Evolutionary conservation across 2,329 filamentous ascomycete genomes (phyloP).

Genomic region (Ophiocordyceps australis): DNA sequence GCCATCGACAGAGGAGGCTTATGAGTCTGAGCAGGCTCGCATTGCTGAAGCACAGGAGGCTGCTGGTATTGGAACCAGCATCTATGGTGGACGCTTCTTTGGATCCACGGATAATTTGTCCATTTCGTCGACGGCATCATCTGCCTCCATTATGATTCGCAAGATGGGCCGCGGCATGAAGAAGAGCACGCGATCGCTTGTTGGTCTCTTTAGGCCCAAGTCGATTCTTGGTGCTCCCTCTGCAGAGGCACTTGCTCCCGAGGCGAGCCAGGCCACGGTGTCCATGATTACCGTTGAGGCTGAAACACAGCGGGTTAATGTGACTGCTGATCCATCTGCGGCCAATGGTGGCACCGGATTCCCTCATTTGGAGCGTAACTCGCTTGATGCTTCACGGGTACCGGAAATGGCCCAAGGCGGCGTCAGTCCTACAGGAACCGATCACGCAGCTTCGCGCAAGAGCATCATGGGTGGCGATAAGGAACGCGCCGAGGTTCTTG

Average conservation of each 20-base stretch:
- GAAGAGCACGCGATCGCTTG: slow-evolving; percentile 76
- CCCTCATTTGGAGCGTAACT: slow-evolving; percentile 70
- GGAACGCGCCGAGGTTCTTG: slow-evolving; percentile 80
- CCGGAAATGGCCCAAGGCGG: slow-evolving; percentile 28
- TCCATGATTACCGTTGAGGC: slow-evolving; percentile 95
- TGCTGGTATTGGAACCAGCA: slow-evolving; percentile 76
- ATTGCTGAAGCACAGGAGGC: slow-evolving; percentile 90
- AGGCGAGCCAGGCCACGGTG: slow-evolving; percentile 64
- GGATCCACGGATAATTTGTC: slow-evolving; percentile 90
- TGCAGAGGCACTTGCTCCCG: slow-evolving; percentile 45
- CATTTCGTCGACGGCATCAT: slow-evolving; percentile 77
- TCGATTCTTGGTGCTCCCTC: slow-evolving; percentile 66
- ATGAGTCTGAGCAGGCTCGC: slow-evolving; percentile 76
- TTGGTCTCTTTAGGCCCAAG: slow-evolving; percentile 88
- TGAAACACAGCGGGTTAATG: slow-evolving; percentile 68
- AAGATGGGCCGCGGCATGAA: slow-evolving; percentile 99
- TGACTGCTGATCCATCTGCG: slow-evolving; percentile 50
- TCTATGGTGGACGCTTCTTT: slow-evolving; percentile 81
- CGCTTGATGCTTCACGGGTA: slow-evolving; percentile 44
- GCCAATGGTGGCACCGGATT: slow-evolving; percentile 59
- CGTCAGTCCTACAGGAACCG: slow-evolving; percentile 35
- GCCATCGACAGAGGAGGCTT: slow-evolving; percentile 40
- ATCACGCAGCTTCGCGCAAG: slow-evolving; percentile 49
- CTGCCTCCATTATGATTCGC: slow-evolving; percentile 81
- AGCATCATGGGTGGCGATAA: slow-evolving; percentile 83